These are phyloP conservation scores for Pedinophyceae sp. DNA, from an alignment of 139 green algal species.

Conservation along the genomic window DNA sequence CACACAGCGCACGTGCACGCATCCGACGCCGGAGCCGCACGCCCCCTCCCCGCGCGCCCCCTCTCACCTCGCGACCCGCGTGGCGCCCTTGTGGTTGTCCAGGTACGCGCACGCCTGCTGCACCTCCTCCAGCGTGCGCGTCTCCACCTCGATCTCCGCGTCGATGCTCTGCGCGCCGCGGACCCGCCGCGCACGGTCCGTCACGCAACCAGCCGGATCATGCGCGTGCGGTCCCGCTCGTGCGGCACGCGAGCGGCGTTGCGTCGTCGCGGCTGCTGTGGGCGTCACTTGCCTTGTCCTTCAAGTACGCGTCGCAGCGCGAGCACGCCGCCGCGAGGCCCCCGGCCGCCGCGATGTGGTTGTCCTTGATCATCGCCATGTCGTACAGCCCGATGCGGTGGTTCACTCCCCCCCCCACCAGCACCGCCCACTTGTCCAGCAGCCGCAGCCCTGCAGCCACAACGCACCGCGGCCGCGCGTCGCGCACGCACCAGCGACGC, in stretches of 20 bases:
- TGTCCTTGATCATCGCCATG: constrained; percentile 99
- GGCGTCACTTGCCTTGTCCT: no score
- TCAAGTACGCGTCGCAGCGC: no score
- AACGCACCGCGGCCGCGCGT: not conserved
- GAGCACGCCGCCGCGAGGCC: constrained; percentile 49
- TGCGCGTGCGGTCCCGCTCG: no score
- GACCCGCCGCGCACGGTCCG: no score
- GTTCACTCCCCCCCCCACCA: constrained; percentile 63
- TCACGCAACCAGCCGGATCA: no score
- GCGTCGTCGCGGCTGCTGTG: no score
- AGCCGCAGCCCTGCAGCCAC: constrained; percentile 78
- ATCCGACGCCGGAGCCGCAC: no score
- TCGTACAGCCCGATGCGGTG: constrained; percentile 81
- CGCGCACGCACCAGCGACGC: not conserved
- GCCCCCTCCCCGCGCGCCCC: no score
- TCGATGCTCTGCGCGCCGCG: no score
- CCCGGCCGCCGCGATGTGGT: constrained; percentile 91
- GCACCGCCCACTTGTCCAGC: constrained; percentile 96
- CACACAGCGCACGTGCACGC: no score
- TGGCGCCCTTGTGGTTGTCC: not conserved
- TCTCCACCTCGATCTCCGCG: constrained; percentile 67
- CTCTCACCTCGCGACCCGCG: not conserved
- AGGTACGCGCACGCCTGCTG: constrained; percentile 24
- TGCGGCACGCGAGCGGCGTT: no score
- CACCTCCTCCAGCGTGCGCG: constrained; percentile 76